A percentile compares a stretch with the other conserved stretches of the same genome.
Conservation (phyloP, 148 eudicot species). For the Drosera capensis region DNA sequence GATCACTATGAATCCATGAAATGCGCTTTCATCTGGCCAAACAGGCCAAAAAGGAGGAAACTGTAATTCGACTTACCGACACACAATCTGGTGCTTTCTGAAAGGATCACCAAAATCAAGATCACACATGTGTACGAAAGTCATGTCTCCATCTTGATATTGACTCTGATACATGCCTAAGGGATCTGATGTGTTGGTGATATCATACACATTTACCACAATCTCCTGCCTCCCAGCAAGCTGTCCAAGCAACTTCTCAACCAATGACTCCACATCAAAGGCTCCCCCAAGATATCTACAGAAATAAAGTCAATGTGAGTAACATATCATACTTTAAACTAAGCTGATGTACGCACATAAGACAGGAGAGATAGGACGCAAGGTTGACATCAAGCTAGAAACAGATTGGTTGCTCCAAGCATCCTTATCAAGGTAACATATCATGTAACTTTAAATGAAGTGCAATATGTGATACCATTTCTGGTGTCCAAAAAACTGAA, state of each 20-base stretch:
- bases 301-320: not conserved
- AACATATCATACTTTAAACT: too few relatives aligned
- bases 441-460: too few relatives aligned
- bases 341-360: too few relatives aligned
- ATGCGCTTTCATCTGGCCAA: not conserved
- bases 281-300: slow-evolving; percentile 92
- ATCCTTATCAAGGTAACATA: too few relatives aligned
- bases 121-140: slow-evolving; percentile 48
- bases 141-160: slow-evolving; percentile 29
- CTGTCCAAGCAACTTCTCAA: slow-evolving; percentile 92
- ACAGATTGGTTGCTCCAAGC: too few relatives aligned
- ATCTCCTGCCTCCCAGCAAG: slow-evolving; percentile 93
- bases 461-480: too few relatives aligned
- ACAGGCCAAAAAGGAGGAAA: not conserved
- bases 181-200: slow-evolving; percentile 49
- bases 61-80: slow-evolving; percentile 38
- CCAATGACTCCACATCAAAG: slow-evolving; percentile 86
- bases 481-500: too few relatives aligned
- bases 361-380: too few relatives aligned
- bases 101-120: slow-evolving; percentile 87
- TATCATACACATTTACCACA: slow-evolving; percentile 81
- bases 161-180: slow-evolving; percentile 93
- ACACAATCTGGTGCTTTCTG: slow-evolving; percentile 88
- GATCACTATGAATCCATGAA: not conserved
- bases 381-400: too few relatives aligned